These are phyloP conservation scores for Phytophthora hybrid DNA, from an alignment of 352 stramenopile genomes.

Conservation along the genomic window DNA sequence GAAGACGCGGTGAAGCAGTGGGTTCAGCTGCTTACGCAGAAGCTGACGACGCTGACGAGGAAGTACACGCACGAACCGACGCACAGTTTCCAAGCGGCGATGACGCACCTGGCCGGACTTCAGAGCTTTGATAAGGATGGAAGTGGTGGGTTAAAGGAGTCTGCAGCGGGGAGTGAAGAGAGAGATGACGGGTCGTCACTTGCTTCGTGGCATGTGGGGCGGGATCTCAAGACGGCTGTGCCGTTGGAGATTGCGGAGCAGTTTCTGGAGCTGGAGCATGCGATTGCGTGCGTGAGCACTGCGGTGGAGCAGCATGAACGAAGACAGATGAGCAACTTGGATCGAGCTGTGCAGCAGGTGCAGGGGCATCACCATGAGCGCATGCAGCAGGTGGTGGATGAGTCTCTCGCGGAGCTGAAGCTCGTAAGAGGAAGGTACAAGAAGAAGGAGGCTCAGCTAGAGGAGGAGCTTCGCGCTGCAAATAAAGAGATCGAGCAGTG, in stretches of 20 bases:
- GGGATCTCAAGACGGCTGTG: conserved; percentile 40
- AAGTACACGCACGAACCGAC: conserved; percentile 53
- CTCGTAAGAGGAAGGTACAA: conserved; percentile 54
- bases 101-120: conserved; percentile 27
- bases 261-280: conserved; percentile 50
- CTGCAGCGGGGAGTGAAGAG: background rate
- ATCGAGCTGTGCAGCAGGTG: conserved; percentile 57
- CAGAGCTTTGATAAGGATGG: background rate
- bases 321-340: conserved; percentile 53
- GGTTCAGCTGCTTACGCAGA: conserved; percentile 54
- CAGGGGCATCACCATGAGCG: conserved; percentile 63
- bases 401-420: conserved; percentile 65
- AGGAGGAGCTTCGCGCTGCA: conserved; percentile 43
- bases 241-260: conserved; percentile 33
- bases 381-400: conserved; percentile 59
- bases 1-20: conserved; percentile 54
- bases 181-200: background rate
- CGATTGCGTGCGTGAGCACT: conserved; percentile 40
- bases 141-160: background rate
- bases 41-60: conserved; percentile 46
- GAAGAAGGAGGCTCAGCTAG: conserved; percentile 49
- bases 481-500: conserved; percentile 42
- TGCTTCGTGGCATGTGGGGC: conserved; percentile 52
- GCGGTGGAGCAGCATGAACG: conserved; percentile 44
- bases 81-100: conserved; percentile 31